Evolutionary conservation across 2,329 filamentous ascomycete genomes (phyloP).

Genomic region (Cryphonectria radicalis): DNA sequence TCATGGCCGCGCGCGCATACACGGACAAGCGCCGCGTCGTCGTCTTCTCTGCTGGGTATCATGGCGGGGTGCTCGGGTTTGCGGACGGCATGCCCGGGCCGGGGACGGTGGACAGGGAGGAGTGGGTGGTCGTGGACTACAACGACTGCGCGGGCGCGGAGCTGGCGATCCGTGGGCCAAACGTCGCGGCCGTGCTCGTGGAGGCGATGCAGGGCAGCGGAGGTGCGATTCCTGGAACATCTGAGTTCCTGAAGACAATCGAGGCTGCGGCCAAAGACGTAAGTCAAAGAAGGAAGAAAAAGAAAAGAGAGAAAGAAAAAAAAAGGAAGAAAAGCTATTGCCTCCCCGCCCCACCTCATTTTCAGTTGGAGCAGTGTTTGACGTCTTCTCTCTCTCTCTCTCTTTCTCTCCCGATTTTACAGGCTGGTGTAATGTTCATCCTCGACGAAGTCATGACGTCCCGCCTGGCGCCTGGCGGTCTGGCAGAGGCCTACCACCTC

Average conservation of each 20-base stretch:
- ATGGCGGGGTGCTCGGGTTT: conserved; percentile 52
- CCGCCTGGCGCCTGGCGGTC: conserved; percentile 56
- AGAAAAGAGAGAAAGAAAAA: background rate
- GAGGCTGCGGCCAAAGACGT: conserved; percentile 49
- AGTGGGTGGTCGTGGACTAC: conserved; percentile 65
- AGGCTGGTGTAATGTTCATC: conserved; percentile 62
- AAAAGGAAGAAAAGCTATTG: background rate
- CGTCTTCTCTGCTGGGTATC: conserved; percentile 56
- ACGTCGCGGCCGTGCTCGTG: conserved; percentile 66
- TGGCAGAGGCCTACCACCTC: conserved; percentile 48
- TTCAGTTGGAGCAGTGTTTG: background rate
- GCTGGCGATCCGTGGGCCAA: conserved; percentile 46
- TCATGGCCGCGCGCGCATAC: conserved; percentile 56
- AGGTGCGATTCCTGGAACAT: conserved; percentile 56
- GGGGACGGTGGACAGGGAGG: conserved; percentile 54
- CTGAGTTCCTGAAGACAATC: conserved; percentile 57
- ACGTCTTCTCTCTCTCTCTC: too few relatives aligned
- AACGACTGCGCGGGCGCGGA: conserved; percentile 59
- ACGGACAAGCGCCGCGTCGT: conserved; percentile 51
- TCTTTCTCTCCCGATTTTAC: background rate
- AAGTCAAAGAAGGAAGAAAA: conserved; percentile 1
- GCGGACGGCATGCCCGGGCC: conserved; percentile 39
- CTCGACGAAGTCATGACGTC: conserved; percentile 76
- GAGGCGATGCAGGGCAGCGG: conserved; percentile 70
- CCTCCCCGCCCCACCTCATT: too few relatives aligned